Evolutionary conservation across 2,329 filamentous ascomycete species (phyloP), one percentile per base, ranked within the genome.

Genomic region (Claviceps maximensis): DNA sequence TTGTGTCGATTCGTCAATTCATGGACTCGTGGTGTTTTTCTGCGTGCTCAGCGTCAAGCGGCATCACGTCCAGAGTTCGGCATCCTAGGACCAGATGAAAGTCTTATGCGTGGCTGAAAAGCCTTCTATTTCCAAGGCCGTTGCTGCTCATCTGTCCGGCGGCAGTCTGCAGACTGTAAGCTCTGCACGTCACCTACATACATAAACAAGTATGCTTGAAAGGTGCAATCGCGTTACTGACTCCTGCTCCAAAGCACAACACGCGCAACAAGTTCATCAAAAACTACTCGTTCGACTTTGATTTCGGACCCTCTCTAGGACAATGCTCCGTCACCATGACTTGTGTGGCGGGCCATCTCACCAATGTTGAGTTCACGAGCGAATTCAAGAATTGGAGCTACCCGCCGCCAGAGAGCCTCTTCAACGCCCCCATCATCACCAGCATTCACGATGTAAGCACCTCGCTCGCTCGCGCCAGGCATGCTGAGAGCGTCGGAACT

Each of bases 51-150:
- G 45, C 17, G 29, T 31, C 45, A 9, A 33, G 21, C 27, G 10
- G 27, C 27, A 17, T 17, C n/a, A 47, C 27, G 21, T 19, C 21
- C 29, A 17, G 21, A 17, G 15, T 31, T 19, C 19, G 23, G 27
- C 12, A 25, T 19, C 25, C 27, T 15, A 21, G 17, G 48, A 10
- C 31, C 31, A 46, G 38, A 79, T 79, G 69, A 77, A 66, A 61
- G 71, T 79, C 41, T 66, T 79, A 13, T 79, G 76, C 58, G 76
- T 79, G 60, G 76, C 77, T 44, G 77, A 79, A 60, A 79, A 98
- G 76, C 89, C 89, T 38, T 95, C 91, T 44, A 96, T 98, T 57
- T 89, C 93, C 54, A 96, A 93, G 70, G 89, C 91, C 40, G 91
- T 98, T 49, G 88, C 93, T 41, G 80, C 83, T 54, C 91, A 97